Evolutionary conservation across 2,329 filamentous ascomycete genomes (phyloP).

Genomic region (Talaromyces sp.): DNA sequence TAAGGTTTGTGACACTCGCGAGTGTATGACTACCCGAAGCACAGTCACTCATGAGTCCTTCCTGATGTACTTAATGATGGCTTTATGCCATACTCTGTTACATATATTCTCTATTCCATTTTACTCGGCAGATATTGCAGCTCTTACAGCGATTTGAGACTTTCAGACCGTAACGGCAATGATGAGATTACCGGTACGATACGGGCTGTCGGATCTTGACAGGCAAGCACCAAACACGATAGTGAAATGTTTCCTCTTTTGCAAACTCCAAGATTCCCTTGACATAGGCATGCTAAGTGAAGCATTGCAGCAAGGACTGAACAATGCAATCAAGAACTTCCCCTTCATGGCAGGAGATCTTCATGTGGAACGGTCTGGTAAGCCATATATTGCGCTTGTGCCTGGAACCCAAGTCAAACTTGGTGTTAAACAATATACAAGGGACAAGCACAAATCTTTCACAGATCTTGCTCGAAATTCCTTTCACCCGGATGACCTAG

Average conservation of each 20-base stretch:
- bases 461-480: neutral
- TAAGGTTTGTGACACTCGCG: neutral
- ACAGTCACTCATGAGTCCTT: neutral
- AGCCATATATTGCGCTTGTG: neutral
- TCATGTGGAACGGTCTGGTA: neutral
- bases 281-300: neutral
- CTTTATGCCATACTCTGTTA: neutral
- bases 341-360: neutral
- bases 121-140: neutral
- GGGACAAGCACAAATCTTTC: neutral
- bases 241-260: slow-evolving; percentile 21
- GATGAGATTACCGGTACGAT: neutral
- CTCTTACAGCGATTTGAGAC: neutral
- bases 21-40: neutral
- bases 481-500: neutral
- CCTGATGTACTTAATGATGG: neutral
- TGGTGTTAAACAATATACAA: neutral
- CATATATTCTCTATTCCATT: too few species aligned
- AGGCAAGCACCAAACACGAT: slow-evolving; percentile 18
- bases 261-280: slow-evolving; percentile 16
- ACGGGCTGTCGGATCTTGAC: slow-evolving; percentile 23
- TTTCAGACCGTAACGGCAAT: neutral
- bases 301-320: neutral
- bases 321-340: neutral
- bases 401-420: neutral